These are phyloP conservation scores for Salmacisia buchloeana DNA, from an alignment of 1,284 basidiomycete species.

Conservation along the genomic window DNA sequence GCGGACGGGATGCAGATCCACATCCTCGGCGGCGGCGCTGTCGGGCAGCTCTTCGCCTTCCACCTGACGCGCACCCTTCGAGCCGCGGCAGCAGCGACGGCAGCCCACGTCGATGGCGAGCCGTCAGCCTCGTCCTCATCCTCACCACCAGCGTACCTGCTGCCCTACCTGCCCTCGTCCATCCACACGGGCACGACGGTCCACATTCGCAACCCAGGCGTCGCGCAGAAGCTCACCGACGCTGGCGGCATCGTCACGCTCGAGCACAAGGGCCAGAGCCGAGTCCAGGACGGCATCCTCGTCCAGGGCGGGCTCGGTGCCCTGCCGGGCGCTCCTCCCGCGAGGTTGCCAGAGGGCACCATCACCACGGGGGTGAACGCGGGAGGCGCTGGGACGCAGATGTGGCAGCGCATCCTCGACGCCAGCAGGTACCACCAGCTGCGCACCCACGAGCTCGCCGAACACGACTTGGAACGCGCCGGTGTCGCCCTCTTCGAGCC, in stretches of 20 bases:
- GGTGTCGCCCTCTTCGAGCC: background rate
- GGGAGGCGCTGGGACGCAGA: slow-evolving; percentile 10
- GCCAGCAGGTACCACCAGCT: slow-evolving; percentile 7
- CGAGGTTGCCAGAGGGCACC: background rate
- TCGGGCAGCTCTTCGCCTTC: slow-evolving; percentile 44
- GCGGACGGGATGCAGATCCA: slow-evolving; percentile 40
- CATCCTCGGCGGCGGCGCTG: slow-evolving; percentile 44
- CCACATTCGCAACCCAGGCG: background rate
- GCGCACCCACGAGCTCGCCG: slow-evolving; percentile 53
- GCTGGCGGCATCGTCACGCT: background rate
- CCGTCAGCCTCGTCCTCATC: no score
- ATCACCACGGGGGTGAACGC: slow-evolving; percentile 13
- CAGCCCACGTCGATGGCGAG: no score
- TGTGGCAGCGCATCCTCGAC: slow-evolving; percentile 14
- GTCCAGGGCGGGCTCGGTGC: slow-evolving; percentile 1
- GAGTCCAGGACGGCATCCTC: background rate
- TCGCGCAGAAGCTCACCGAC: background rate
- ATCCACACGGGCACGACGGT: background rate
- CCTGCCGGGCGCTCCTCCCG: background rate
- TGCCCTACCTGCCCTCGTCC: background rate
- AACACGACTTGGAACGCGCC: slow-evolving; percentile 51
- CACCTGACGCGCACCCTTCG: slow-evolving; percentile 34
- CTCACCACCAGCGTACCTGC: background rate
- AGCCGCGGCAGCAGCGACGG: slow-evolving; percentile 20
- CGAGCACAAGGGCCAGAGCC: background rate